Percentiles rank a stretch among this genome's conserved stretches.
These are phyloP conservation scores for Echeveria elegans DNA, from an alignment of 164 flowering plant species.

Conservation along the genomic window DNA sequence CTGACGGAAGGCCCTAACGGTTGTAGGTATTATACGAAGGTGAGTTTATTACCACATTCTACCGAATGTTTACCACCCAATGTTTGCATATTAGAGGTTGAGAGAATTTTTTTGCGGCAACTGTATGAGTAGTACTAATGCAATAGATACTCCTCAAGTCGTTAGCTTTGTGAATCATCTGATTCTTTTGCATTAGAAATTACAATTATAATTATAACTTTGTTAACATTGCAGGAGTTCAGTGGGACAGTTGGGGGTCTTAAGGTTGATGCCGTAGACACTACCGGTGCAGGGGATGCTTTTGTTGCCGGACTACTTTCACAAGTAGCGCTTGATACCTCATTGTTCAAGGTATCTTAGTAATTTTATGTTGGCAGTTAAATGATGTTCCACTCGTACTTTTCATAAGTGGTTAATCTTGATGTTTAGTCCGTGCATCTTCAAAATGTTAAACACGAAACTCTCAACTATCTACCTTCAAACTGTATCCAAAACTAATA, in stretches of 20 bases:
- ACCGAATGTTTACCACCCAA: not conserved
- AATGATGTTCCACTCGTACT: not conserved
- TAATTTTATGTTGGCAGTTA: not conserved
- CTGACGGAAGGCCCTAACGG: conserved; percentile 94
- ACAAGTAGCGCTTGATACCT: conserved; percentile 57
- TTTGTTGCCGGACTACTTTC: conserved; percentile 89
- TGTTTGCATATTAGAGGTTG: too few species aligned
- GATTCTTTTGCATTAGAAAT: too few species aligned
- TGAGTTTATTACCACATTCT: conserved; percentile 15
- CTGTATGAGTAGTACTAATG: not conserved
- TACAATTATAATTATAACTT: not conserved
- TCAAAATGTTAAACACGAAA: too few species aligned
- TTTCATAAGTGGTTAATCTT: not conserved
- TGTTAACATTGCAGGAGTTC: conserved; percentile 43
- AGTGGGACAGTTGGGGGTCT: conserved; percentile 68
- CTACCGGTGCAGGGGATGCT: conserved; percentile 98
- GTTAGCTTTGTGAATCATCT: not conserved
- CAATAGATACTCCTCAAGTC: too few species aligned
- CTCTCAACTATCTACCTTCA: too few species aligned
- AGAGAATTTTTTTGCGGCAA: too few species aligned
- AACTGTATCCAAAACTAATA: too few species aligned
- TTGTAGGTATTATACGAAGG: conserved; percentile 94
- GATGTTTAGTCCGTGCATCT: not conserved
- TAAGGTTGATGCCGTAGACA: conserved; percentile 79
- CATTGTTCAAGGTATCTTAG: conserved; percentile 64